Base-by-base conservation (phyloP, 1,284 basidiomycete genomes). In the Malassezia brasiliensis region DNA sequence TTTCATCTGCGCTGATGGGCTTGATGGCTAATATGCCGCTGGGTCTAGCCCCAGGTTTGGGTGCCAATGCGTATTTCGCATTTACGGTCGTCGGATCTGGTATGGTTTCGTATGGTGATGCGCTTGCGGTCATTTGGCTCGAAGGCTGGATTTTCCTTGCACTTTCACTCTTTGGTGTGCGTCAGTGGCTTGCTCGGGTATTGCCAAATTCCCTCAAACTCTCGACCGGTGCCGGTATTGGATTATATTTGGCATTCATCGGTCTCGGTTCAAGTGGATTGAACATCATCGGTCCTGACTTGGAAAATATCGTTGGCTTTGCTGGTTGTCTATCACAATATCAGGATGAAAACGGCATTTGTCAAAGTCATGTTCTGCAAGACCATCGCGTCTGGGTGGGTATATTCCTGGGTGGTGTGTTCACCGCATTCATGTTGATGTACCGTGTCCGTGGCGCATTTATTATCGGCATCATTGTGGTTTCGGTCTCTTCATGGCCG, bases 401-500 rank as follows among this genome's bases (percentile, higher is more conserved):
- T 49, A 82, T 90, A 56, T 88, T 90, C 76, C 77, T 84, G 17
- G 88, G 88, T 62, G 89, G 88, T n/a, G 80, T 91, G 62, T 51
- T 74, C 25, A 74, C 67, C 15, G 65, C 61, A 15, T 61, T 74
- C 31, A 76, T 91, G 65, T 84, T 90, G 81, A 79, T 90, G 62
- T 91, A 88, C 77, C 85, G 87, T 53, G 80, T 91, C 68, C 85
- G 85, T 65, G 88, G 88, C 51, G 85, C 87, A 6, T 84, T 89
- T 67, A 81, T 89, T 36, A 83, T 88, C 62, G 76, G 69, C 53
- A 90, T 91, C 67, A 79, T 89, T 76, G 77, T 90, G 56, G 87
- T 86, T n/a, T 83, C 87, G 11, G 82, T 90, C 74, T 83, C 89
- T 65, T 88, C 86, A 0, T 91, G 88, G 88, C 88, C 88, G 0